Evolutionary conservation across 352 stramenopile genomes (phyloP).

Genomic region (Phytophthora hibernalis): DNA sequence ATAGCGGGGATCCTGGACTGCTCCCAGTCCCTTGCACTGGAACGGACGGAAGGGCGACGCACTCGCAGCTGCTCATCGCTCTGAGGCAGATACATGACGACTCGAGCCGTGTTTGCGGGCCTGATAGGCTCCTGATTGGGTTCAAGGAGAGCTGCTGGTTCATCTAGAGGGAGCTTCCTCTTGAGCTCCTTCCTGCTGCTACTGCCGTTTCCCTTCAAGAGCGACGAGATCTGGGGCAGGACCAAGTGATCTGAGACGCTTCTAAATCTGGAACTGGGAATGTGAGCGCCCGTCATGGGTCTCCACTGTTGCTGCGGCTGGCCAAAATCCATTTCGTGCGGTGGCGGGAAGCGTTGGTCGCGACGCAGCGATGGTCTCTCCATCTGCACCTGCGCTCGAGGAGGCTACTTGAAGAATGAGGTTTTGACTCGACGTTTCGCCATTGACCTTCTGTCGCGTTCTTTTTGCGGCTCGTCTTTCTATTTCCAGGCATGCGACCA

Average conservation of each 20-base stretch:
- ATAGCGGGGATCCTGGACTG: constrained; percentile 6
- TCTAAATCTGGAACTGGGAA: constrained; percentile 15
- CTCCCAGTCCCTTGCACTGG: constrained; percentile 1
- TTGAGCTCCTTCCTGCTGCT: not conserved
- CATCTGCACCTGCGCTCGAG: constrained; percentile 3
- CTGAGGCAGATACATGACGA: not conserved
- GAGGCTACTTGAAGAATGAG: constrained; percentile 20
- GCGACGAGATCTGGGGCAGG: constrained; percentile 25
- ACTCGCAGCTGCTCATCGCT: not conserved
- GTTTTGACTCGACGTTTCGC: not conserved
- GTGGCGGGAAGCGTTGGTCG: constrained; percentile 4
- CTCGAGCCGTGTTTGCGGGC: not conserved
- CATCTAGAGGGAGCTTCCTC: not conserved
- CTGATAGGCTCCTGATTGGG: too few relatives aligned
- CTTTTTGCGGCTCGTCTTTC: constrained; percentile 3
- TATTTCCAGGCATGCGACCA: too few relatives aligned
- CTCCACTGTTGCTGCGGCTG: constrained; percentile 1
- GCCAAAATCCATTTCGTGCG: not conserved
- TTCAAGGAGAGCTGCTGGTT: not conserved
- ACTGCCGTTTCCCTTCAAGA: constrained; percentile 5
- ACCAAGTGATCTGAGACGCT: constrained; percentile 1
- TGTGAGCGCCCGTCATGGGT: not conserved
- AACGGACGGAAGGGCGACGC: not conserved
- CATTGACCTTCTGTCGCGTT: constrained; percentile 13
- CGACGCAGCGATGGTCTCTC: constrained; percentile 9